A percentile compares a stretch with the other conserved stretches of the same genome.
phyloP scores from a whole-genome alignment of 805 yeast species.

The Hanseniaspora occidentalis region DNA sequence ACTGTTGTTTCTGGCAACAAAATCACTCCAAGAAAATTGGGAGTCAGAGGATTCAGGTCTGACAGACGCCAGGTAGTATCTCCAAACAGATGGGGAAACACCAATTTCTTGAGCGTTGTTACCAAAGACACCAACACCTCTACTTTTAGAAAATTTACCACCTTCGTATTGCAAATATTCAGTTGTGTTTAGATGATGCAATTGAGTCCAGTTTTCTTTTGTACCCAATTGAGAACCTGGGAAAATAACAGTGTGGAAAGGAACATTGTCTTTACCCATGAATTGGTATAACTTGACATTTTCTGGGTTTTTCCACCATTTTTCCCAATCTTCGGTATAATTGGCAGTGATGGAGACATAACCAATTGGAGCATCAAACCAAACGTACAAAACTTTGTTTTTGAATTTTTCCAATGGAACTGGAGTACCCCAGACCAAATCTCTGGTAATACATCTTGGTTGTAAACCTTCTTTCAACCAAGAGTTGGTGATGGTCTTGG shows the following conservation, averaged over 20 bases:
- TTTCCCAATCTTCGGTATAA: slow-evolving; percentile 66
- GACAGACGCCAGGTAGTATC: slow-evolving; percentile 84
- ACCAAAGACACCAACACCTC: slow-evolving; percentile 97
- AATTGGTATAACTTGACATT: slow-evolving; percentile 83
- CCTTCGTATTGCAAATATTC: slow-evolving; percentile 96
- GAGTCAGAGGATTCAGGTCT: slow-evolving; percentile 96
- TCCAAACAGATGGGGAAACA: slow-evolving; percentile 86
- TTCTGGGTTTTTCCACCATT: slow-evolving; percentile 95
- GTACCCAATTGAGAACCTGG: slow-evolving; percentile 91
- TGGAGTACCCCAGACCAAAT: slow-evolving; percentile 96
- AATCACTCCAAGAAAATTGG: slow-evolving; percentile 95
- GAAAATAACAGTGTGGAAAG: slow-evolving; percentile 97
- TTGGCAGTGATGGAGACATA: slow-evolving; percentile 93
- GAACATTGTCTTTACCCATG: slow-evolving; percentile 99
- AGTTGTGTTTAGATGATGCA: slow-evolving; percentile 85
- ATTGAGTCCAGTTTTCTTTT: slow-evolving; percentile 74
- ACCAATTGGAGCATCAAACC: slow-evolving; percentile 99
- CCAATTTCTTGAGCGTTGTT: slow-evolving; percentile 94
- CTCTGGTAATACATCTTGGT: slow-evolving; percentile 95
- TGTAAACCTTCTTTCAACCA: slow-evolving; percentile 91
- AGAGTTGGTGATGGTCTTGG: slow-evolving; percentile 74
- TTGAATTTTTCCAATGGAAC: slow-evolving; percentile 82
- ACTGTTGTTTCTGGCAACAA: slow-evolving; percentile 84
- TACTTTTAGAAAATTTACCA: slow-evolving; percentile 96
- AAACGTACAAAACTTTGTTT: slow-evolving; percentile 88